Evolutionary conservation across 495 filamentous ascomycete genomes (phyloP), one percentile per base, ranked within the genome.

Genomic region (Choiromyces venosus): DNA sequence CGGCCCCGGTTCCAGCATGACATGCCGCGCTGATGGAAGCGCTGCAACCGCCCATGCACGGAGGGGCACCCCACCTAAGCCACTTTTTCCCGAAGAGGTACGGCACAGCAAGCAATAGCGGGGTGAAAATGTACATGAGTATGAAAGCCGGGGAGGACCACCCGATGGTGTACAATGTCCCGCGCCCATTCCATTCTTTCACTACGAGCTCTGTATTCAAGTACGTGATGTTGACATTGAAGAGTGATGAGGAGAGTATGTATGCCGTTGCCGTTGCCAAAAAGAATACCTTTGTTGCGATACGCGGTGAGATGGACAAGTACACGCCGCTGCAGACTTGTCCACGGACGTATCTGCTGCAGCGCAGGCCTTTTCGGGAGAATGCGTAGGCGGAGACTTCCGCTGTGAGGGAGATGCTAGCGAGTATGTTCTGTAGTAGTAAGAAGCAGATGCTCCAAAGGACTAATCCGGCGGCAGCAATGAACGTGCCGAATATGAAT

Each of bases 251-350:
- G n/a, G 8, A 46, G n/a, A 21, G 18, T 6, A 46, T 21, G 1
- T 7, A n/a, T 6, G 42, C 42, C 0, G 5, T n/a, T 6, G 83
- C 71, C 0, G 73, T 74, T 10, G 77, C 78, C 19, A 84, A 78
- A 70, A 84, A 86, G 1, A 85, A 67, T n/a, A 80, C 81, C 64
- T 87, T 82, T 0, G 83, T 83, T n/a, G 83, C 71, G 0, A 85
- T 78, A 84, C 83, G 85, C 69, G 85, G 84, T 3, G n/a, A n/a
- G 29, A 56, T 29, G 7, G 21, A 12, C 12, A 29, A 25, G 9
- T 0, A 12, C 52, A 33, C 46, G 25, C 52, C 46, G 25, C 52
- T 61, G 25, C 10, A 56, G 46, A 8, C 9, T 12, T 25, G 46
- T 4, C 46, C n/a, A n/a, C 4, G n/a, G n/a, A 56, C 21, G 10